Conservation (phyloP, 768 basidiomycete genomes). For the Plicaturopsis crispa region DNA sequence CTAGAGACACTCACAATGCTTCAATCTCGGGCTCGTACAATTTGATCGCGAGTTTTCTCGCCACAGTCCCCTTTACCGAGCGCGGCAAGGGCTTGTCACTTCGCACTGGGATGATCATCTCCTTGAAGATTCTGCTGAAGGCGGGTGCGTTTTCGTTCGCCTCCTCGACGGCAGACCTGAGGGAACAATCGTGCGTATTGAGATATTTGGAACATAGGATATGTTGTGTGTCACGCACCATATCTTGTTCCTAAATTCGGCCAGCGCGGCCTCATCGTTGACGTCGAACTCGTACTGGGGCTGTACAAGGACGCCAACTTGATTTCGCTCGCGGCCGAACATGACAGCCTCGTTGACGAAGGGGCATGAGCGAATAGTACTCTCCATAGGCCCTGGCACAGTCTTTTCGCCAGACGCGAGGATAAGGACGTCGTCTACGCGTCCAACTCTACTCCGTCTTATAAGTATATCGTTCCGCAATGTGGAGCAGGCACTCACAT, state of each 20-base stretch:
- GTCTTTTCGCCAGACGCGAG: slow-evolving; percentile 26
- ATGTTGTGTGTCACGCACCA: slow-evolving; percentile 14
- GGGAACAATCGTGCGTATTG: background rate
- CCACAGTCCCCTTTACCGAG: slow-evolving; percentile 15
- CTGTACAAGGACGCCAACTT: slow-evolving; percentile 25
- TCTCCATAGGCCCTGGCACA: slow-evolving; percentile 22
- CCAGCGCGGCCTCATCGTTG: slow-evolving; percentile 14
- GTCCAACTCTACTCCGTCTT: slow-evolving; percentile 34
- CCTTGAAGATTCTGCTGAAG: slow-evolving; percentile 16
- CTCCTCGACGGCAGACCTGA: slow-evolving; percentile 8
- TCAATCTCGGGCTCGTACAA: slow-evolving; percentile 36
- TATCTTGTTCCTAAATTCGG: slow-evolving; percentile 15
- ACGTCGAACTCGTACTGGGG: slow-evolving; percentile 15
- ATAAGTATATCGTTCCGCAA: too few species aligned
- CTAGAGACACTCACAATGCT: slow-evolving; percentile 24
- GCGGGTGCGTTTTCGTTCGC: slow-evolving; percentile 11
- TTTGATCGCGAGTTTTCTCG: slow-evolving; percentile 26
- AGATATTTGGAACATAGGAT: background rate
- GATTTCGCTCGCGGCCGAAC: slow-evolving; percentile 24
- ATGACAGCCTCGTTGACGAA: slow-evolving; percentile 17
- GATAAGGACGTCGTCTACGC: slow-evolving; percentile 26
- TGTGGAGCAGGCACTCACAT: too few species aligned
- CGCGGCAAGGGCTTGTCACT: slow-evolving; percentile 4
- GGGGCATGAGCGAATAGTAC: background rate
- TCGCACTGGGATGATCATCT: slow-evolving; percentile 13